Evolutionary conservation across 2,329 filamentous ascomycete genomes (phyloP).

Genomic region (Scedosporium aurantiacum): DNA sequence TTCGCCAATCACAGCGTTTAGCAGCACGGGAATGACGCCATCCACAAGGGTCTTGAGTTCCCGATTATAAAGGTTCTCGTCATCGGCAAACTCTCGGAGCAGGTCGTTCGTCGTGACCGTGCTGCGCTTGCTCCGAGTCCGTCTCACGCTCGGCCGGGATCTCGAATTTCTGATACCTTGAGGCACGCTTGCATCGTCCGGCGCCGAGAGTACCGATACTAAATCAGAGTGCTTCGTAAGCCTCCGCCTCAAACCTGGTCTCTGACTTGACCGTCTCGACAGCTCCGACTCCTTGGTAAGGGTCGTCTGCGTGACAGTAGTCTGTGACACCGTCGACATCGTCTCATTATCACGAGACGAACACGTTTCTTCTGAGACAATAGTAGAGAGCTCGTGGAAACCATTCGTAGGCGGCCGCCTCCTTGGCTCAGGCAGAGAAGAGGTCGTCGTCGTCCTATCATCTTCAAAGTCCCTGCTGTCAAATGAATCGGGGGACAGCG

Average conservation of each 20-base stretch:
- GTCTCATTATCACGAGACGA: slow-evolving; percentile 36
- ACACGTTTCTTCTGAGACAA: slow-evolving; percentile 37
- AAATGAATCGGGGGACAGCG: slow-evolving; percentile 7
- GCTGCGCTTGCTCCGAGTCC: slow-evolving; percentile 54
- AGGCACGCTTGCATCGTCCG: slow-evolving; percentile 43
- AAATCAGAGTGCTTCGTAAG: slow-evolving; percentile 89
- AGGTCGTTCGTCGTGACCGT: slow-evolving; percentile 64
- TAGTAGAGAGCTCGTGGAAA: slow-evolving; percentile 45
- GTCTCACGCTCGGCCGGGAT: slow-evolving; percentile 68
- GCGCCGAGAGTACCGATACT: slow-evolving; percentile 79
- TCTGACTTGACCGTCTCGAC: slow-evolving; percentile 26
- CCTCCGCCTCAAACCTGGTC: slow-evolving; percentile 51
- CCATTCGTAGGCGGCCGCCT: slow-evolving; percentile 41
- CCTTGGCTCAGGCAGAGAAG: slow-evolving; percentile 14
- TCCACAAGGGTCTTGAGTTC: slow-evolving; percentile 90
- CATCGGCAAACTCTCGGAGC: slow-evolving; percentile 66
- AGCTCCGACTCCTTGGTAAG: slow-evolving; percentile 34
- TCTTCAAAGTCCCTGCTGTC: slow-evolving; percentile 11
- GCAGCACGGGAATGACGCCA: slow-evolving; percentile 84
- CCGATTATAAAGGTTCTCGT: slow-evolving; percentile 79
- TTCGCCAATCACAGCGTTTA: slow-evolving; percentile 72
- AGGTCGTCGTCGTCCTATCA: slow-evolving; percentile 9
- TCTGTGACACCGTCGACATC: slow-evolving; percentile 36
- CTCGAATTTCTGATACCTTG: slow-evolving; percentile 35
- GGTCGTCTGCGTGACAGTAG: slow-evolving; percentile 42